Evolutionary conservation across 2,329 filamentous ascomycete genomes (phyloP), one percentile per base, ranked within the genome.

Genomic region (Raffaelea arxii): DNA sequence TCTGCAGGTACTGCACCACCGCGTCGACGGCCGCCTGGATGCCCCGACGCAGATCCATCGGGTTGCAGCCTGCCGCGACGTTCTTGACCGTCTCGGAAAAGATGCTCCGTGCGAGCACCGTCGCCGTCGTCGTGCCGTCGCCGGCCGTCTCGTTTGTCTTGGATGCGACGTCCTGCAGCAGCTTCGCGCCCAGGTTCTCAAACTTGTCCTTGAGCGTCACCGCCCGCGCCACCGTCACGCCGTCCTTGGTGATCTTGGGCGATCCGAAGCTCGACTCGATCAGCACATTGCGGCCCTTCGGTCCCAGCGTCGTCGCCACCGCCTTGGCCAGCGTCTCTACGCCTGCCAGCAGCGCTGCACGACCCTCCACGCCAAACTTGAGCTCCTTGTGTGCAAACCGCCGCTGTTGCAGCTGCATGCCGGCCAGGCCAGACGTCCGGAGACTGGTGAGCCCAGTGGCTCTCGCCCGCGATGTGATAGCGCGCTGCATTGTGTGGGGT

Each of bases 31-130:
- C 91, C 57, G 90, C 86, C 76, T 98, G 92, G 62, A 92, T 97
- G 69, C 92, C 92, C 60, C 92, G 84, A 68, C 92, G 84, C 62
- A 98, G 80, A 64, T 98, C 92, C 92, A 98, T 97, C 56, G 92
- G 92, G 77, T 98, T 98, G 84, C 92, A 98, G 63, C 92, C 92
- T 54, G 92, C 92, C 56, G 92, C 92, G 55, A 98, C 92, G 68
- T 98, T 98, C 84, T 98, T 98, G 66, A 97, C 92, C 46, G 91
- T 97, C 79, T 98, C 92, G 69, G 92, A 94, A 80, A 98, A 98
- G 72, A 98, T 98, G 66, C 90, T 86, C 59, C 89, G 87, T 59
- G 89, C 92, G 57, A 98, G 87, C 57, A 97, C 92, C 54, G 92
- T 98, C 55, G 92, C 92, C 55, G 90, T 95, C 55, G 92, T 98